phyloP scores from a whole-genome alignment of 75 land plant species.

The Pseudotsuga menziesii region DNA sequence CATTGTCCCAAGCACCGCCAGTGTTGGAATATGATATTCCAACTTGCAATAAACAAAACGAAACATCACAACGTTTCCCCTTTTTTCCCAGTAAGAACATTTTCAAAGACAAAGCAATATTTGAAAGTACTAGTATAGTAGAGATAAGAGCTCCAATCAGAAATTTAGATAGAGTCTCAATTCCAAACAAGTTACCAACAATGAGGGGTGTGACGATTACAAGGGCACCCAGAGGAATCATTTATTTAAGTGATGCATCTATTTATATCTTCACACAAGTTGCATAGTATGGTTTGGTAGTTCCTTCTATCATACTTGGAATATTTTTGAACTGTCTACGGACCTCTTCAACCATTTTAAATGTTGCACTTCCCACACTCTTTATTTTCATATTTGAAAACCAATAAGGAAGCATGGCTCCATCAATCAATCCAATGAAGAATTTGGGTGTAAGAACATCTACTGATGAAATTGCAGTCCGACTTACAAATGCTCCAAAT shows the following conservation, averaged over 20 bases:
- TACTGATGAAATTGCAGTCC: slow-evolving; percentile 40
- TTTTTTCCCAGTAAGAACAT: too few species aligned
- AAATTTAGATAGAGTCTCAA: slow-evolving; percentile 59
- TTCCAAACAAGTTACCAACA: slow-evolving; percentile 52
- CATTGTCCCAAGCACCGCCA: too few species aligned
- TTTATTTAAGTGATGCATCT: too few species aligned
- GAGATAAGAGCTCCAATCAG: slow-evolving; percentile 70
- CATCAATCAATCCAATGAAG: slow-evolving; percentile 49
- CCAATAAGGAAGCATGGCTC: slow-evolving; percentile 64
- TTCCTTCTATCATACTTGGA: too few species aligned
- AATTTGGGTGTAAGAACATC: slow-evolving; percentile 44
- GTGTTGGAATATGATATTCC: slow-evolving; percentile 47
- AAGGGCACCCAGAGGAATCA: too few species aligned
- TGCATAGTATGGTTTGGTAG: too few species aligned
- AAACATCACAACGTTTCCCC: too few species aligned
- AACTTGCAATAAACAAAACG: slow-evolving; percentile 22
- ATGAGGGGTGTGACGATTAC: not conserved
- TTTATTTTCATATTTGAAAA: slow-evolving; percentile 69
- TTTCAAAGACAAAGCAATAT: not conserved
- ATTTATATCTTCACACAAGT: too few species aligned
- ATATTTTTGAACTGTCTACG: too few species aligned
- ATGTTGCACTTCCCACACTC: slow-evolving; percentile 1
- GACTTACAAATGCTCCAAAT: slow-evolving; percentile 58
- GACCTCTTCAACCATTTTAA: too few species aligned
- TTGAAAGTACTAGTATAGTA: slow-evolving; percentile 51